Evolutionary conservation across 2,329 filamentous ascomycete genomes (phyloP), one percentile per base, ranked within the genome.

Genomic region (Dactylellina cionopaga): DNA sequence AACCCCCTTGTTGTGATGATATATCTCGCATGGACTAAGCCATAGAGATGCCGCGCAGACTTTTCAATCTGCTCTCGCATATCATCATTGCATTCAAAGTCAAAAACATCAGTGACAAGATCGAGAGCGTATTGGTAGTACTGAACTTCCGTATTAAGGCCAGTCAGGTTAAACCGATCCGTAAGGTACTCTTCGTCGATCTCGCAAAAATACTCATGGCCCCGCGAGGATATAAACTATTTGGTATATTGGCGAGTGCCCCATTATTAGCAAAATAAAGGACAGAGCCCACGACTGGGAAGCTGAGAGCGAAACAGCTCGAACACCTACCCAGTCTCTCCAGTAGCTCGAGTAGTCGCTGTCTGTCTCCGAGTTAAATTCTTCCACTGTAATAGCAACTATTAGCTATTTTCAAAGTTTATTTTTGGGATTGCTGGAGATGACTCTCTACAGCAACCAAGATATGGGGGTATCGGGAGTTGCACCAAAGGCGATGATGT

Each of bases 261-360:
- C 25, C 13, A 35, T 22, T 15, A 15, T 55, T n/a, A 33, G 35
- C 39, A 44, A 33, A 68, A n/a, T n/a, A n/a, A 49, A 44, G 46
- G 49, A 63, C 37, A 75, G 25, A 47, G 64, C 37, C n/a, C n/a
- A n/a, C n/a, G n/a, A n/a, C n/a, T n/a, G 59, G 68, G 56, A 65
- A 56, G 22, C 69, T 49, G 60, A 60, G 74, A 52, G 44, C 0
- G 22, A 9, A 15, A n/a, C 10, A 3, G 22, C 9, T 9, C 39
- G 54, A 73, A 74, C 71, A 89, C 92, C 84, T 85, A 98, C 95
- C 95, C 95, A 99, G 83, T 99, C 95, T 81, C 94, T 86, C 95
- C 95, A 99, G 82, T 98, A 99, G 82, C 92, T 98, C 51, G 95
- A 97, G 81, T 98, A 99, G 83, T 99, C 95, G 82, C 93, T 97